These are phyloP conservation scores for Carex myosuroides DNA, from an alignment of 176 grass and related monocot species.

Conservation along the genomic window DNA sequence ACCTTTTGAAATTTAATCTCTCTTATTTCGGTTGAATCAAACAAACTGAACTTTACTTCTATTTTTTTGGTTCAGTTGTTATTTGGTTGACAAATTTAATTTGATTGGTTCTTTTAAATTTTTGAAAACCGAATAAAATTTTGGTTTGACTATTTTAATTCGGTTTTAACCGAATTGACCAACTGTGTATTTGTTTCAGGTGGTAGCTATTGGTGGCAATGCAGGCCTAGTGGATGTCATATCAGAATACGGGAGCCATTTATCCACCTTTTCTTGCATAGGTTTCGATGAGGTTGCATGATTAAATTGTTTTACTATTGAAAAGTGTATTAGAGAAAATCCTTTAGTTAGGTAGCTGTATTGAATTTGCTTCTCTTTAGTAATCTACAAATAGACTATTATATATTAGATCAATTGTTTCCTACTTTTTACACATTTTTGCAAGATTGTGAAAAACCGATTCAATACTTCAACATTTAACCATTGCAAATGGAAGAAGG, in stretches of 20 bases:
- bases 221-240: conserved; percentile 76
- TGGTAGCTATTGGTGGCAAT: conserved; percentile 61
- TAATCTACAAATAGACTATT: background rate
- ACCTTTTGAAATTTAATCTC: too few species aligned
- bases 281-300: conserved; percentile 34
- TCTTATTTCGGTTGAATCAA: too few species aligned
- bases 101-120: too few species aligned
- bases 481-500: too few species aligned
- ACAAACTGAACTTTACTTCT: too few species aligned
- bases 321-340: background rate
- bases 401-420: background rate
- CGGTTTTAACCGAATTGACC: background rate
- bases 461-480: too few species aligned
- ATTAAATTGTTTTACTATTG: background rate
- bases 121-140: too few species aligned
- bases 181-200: conserved; percentile 22
- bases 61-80: too few species aligned
- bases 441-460: too few species aligned
- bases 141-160: too few species aligned
- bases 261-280: conserved; percentile 57
- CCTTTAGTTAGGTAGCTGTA: background rate
- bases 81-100: too few species aligned
- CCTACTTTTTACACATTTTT: background rate
- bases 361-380: background rate
- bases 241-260: conserved; percentile 83